phyloP scores from a whole-genome alignment of 2,329 filamentous ascomycete species.

The Raffaelea deltoideospora region DNA sequence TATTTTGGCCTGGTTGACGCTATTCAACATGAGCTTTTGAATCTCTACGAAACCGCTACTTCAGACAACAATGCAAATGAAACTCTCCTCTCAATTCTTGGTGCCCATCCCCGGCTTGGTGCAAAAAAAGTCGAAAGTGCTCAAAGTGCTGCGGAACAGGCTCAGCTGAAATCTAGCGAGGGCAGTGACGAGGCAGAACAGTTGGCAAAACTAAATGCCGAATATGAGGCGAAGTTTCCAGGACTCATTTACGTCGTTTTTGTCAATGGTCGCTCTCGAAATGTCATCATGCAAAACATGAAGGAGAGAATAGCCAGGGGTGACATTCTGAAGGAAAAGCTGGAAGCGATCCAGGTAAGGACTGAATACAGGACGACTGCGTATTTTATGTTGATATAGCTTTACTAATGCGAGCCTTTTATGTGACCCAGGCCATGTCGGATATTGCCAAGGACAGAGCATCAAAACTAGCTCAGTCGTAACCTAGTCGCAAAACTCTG shows the following conservation, averaged over 20 bases:
- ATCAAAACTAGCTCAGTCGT: constrained; percentile 33
- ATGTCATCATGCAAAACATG: constrained; percentile 73
- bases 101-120: constrained; percentile 71
- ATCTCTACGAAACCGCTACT: constrained; percentile 30
- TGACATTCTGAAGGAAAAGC: constrained; percentile 51
- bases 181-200: constrained; percentile 39
- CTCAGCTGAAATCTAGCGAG: constrained; percentile 45
- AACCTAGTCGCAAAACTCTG: too few species aligned
- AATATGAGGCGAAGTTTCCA: constrained; percentile 71
- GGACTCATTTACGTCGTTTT: constrained; percentile 83
- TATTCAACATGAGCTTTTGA: constrained; percentile 46
- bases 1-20: constrained; percentile 57
- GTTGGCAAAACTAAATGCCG: constrained; percentile 50
- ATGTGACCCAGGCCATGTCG: constrained; percentile 60
- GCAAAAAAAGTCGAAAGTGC: constrained; percentile 69
- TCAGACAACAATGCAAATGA: constrained; percentile 25
- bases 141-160: constrained; percentile 70
- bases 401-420: constrained; percentile 10
- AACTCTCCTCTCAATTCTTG: constrained; percentile 57
- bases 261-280: constrained; percentile 65
- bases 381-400: constrained; percentile 1
- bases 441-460: constrained; percentile 76
- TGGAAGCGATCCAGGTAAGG: constrained; percentile 58
- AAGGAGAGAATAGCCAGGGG: constrained; percentile 52
- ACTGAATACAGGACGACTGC: background rate